Evolutionary conservation across 371 early-diverging fungal genomes (phyloP), one percentile per base, ranked within the genome.

Genomic region (Dichotomocladium elegans): DNA sequence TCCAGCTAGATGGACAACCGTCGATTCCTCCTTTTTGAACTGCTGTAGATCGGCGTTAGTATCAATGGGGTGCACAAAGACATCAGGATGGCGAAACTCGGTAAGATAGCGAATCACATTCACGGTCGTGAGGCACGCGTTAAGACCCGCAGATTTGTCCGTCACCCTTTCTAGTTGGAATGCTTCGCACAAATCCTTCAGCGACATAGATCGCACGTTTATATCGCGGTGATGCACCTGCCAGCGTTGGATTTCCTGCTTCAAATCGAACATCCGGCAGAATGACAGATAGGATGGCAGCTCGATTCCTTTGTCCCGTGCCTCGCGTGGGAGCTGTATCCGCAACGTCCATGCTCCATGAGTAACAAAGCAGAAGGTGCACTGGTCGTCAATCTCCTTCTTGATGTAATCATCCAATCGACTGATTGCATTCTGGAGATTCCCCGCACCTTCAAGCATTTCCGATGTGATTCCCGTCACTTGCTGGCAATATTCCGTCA

Each of bases 321-420:
- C 80, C 59, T 91, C 89, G 8, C 88, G 68, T n/a, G 80, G 77
- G 1, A 91, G 61, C 56, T 89, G 88, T 55, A 82, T 86, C 26
- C 88, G 81, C 40, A 91, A 61, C 26, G 83, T 82, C 86, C 87
- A 85, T 3, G 85, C 87, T 12, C 88, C 88, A 61, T 89, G 89
- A 0, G 88, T 85, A 10, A 87, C 85, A 59, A 90, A 86, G 50
- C 87, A 86, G 63, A 89, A 89, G 4, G 72, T 69, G 27, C 77
- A 74, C 9, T 74, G 64, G 54, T 84, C 58, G 17, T 77, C 68
- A 25, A 88, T 81, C 53, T 85, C 70, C 0, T 55, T 54, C 45
- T 76, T 68, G 43, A 90, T 79, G 47, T 81, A 88, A 2, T 54
- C 41, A 35, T 85, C 82, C n/a, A 90, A 55, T 17, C 72, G 56